These are phyloP conservation scores for Acanthamoeba healyi DNA, from an alignment of 208 protist species.

Conservation along the genomic window DNA sequence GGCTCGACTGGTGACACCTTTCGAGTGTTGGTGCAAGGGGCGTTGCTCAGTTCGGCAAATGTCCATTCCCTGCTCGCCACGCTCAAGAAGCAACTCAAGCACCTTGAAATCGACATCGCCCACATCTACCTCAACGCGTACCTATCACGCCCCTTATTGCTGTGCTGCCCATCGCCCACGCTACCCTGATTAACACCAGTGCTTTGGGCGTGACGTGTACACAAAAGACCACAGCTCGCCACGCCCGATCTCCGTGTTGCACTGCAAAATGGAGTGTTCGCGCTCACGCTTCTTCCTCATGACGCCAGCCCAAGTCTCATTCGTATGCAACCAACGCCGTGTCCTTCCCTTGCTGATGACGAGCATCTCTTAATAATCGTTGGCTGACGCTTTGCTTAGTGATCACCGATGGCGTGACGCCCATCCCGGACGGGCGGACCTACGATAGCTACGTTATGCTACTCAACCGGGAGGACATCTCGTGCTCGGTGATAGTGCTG, in stretches of 20 bases:
- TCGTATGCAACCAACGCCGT: background rate
- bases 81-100: conserved; percentile 57
- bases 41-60: conserved; percentile 47
- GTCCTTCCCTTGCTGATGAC: background rate
- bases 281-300: conserved; percentile 36
- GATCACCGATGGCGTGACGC: conserved; percentile 66
- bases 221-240: conserved; percentile 25
- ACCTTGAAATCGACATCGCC: conserved; percentile 55
- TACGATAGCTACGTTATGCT: conserved; percentile 76
- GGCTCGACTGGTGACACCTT: conserved; percentile 37
- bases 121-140: conserved; percentile 47
- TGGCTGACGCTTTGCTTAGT: background rate
- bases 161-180: background rate
- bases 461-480: conserved; percentile 69
- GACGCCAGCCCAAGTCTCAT: conserved; percentile 51
- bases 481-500: conserved; percentile 54
- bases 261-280: conserved; percentile 73
- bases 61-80: conserved; percentile 9
- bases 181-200: background rate
- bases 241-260: conserved; percentile 53
- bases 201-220: background rate
- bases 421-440: conserved; percentile 29
- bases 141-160: background rate
- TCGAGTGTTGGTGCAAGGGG: conserved; percentile 37
- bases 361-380: background rate